Evolutionary conservation across 768 basidiomycete species (phyloP), one percentile per base, ranked within the genome.

Genomic region (Termitomyces heimii): DNA sequence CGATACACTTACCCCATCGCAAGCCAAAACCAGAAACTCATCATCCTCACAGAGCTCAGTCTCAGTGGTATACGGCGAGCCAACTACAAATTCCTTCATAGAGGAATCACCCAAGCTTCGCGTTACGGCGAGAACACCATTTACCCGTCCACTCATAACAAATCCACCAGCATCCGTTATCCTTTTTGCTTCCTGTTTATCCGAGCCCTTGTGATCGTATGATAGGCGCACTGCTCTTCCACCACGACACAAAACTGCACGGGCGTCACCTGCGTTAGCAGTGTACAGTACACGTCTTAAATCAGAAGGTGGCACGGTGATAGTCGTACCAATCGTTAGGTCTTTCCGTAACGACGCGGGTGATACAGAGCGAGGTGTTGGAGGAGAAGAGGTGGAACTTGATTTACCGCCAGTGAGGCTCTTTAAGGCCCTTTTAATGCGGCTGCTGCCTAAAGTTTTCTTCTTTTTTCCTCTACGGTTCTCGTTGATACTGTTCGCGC

Each of bases 11-110:
- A 98, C 96, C 62, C 97, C 97, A 71, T 99, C 97, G 68, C 97
- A 99, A 22, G 97, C 97, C 58, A 99, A 80, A 57, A 99, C 90
- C 62, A 98, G 69, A 70, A 96, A 93, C 69, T 98, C 96, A 68
- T 98, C 97, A 5, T 92, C 87, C 8, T 91, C 85, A 54, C 88
- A 88, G 42, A 99, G 74, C 63, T 88, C 84, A 13, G 96, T 98
- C 71, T 98, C 95, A n/a, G 97, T 98, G 20, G 97, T 99, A 72
- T 96, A 99, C 6, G 97, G 97, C 29, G 92, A 83, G 2, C 97
- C 97, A 48, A 98, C 97, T 12, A 99, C 97, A 69, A 95, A 99
- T 66, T 99, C 97, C 73, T 99, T 99, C 97, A 99, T 98, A 7
- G 93, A 90, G 2, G 94, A 90, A 67, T 99, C 97, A 34, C 97